A percentile compares a stretch with the other conserved stretches of the same genome.
Conservation (phyloP, 2,329 filamentous ascomycete genomes). For the Trichophyton mentagrophytes region DNA sequence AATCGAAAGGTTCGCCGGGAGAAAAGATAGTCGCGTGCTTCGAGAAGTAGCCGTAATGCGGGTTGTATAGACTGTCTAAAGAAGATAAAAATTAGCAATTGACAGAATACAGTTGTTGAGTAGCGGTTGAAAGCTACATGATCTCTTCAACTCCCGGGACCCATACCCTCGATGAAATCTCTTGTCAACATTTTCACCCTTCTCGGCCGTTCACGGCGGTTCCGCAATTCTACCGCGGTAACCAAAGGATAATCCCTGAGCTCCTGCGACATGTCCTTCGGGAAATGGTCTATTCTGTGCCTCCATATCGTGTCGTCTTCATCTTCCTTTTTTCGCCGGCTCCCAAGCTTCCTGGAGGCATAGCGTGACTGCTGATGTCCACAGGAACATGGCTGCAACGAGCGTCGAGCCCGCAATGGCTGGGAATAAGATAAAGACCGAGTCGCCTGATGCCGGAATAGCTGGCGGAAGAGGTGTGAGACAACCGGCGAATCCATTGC, state of each 20-base stretch:
- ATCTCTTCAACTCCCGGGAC: background rate
- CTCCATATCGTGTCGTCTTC: slow-evolving; percentile 66
- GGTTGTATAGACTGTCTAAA: slow-evolving; percentile 84
- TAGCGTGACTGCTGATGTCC: slow-evolving; percentile 23
- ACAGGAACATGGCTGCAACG: slow-evolving; percentile 3
- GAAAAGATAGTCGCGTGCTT: slow-evolving; percentile 95
- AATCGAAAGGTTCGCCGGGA: slow-evolving; percentile 82
- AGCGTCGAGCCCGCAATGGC: slow-evolving; percentile 15
- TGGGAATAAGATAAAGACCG: slow-evolving; percentile 38
- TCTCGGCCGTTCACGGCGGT: slow-evolving; percentile 60
- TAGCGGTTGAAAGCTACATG: background rate
- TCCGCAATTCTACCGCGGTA: slow-evolving; percentile 64
- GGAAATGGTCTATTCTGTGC: slow-evolving; percentile 63
- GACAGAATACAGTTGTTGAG: background rate
- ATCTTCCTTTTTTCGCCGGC: slow-evolving; percentile 21
- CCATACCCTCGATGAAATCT: slow-evolving; percentile 85
- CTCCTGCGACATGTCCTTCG: slow-evolving; percentile 65
- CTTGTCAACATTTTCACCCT: slow-evolving; percentile 93
- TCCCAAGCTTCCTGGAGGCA: slow-evolving; percentile 16
- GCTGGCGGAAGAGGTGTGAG: slow-evolving; percentile 66
- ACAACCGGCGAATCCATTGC: slow-evolving; percentile 71
- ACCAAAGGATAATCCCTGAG: slow-evolving; percentile 73
- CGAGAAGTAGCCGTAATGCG: slow-evolving; percentile 88
- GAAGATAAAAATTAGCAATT: background rate
- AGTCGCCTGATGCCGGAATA: slow-evolving; percentile 64